Evolutionary conservation across 805 yeast genomes (phyloP).

Genomic region (Pichia paraexigua): DNA sequence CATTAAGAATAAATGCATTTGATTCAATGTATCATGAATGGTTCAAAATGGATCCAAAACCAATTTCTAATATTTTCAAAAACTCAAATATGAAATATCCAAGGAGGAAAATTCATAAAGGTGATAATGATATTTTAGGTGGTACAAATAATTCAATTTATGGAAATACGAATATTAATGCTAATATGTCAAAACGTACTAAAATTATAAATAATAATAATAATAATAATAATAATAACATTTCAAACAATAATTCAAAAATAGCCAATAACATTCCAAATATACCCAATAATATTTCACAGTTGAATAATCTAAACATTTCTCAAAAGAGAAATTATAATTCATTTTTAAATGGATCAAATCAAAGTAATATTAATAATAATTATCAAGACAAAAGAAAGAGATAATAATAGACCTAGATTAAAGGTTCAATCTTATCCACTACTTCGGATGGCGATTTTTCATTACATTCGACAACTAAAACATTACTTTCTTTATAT

Average conservation of each 20-base stretch:
- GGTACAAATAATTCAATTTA: conserved; percentile 18
- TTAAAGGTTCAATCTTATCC: conserved; percentile 1
- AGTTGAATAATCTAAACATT: not conserved
- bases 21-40: conserved; percentile 71
- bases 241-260: conserved; percentile 4
- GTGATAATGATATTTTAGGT: conserved; percentile 66
- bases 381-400: conserved; percentile 5
- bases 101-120: conserved; percentile 74
- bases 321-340: conserved; percentile 11
- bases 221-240: not conserved
- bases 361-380: not conserved
- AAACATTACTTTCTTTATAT: conserved; percentile 11
- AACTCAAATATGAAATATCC: conserved; percentile 73
- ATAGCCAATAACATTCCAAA: conserved; percentile 2
- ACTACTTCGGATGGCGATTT: conserved; percentile 12
- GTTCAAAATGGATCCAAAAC: conserved; percentile 64
- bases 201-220: conserved; percentile 4
- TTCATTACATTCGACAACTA: conserved; percentile 16
- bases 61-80: conserved; percentile 66
- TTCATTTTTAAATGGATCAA: conserved; percentile 9
- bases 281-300: not conserved
- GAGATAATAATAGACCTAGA: not conserved
- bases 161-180: conserved; percentile 1
- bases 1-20: conserved; percentile 67
- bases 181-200: conserved; percentile 1